Conservation (phyloP, 805 yeast species). For the Wickerhamiella occidentalis region DNA sequence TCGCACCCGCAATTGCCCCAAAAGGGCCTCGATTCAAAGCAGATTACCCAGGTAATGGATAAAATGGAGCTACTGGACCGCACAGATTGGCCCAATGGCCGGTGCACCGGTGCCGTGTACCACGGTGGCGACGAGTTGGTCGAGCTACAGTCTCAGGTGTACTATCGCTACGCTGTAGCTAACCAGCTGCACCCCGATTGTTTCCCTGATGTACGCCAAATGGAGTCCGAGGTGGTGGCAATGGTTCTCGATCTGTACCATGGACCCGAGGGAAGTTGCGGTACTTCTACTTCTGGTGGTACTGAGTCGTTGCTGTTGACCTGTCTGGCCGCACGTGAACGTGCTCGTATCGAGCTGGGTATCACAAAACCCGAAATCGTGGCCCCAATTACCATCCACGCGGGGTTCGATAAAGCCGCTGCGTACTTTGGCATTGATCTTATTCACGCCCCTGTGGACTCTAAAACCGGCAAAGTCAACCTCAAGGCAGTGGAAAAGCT, state of each 20-base stretch:
- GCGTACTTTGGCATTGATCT: slow-evolving; percentile 78
- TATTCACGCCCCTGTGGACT: slow-evolving; percentile 67
- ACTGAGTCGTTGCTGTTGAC: slow-evolving; percentile 84
- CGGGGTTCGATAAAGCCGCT: slow-evolving; percentile 90
- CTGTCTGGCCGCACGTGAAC: slow-evolving; percentile 77
- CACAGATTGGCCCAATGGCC: slow-evolving; percentile 73
- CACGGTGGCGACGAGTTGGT: slow-evolving; percentile 83
- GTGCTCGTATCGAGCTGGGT: slow-evolving; percentile 42
- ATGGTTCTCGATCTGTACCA: slow-evolving; percentile 76
- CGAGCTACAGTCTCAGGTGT: slow-evolving; percentile 64
- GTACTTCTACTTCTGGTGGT: slow-evolving; percentile 87
- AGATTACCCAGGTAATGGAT: slow-evolving; percentile 42
- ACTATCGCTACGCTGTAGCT: slow-evolving; percentile 65
- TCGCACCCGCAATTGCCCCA: slow-evolving; percentile 39
- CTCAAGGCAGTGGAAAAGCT: slow-evolving; percentile 46
- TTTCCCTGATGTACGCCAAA: slow-evolving; percentile 89
- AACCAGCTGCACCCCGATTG: slow-evolving; percentile 96
- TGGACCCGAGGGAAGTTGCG: slow-evolving; percentile 65
- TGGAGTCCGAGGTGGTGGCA: slow-evolving; percentile 90
- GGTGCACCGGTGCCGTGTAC: slow-evolving; percentile 89
- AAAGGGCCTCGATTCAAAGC: slow-evolving; percentile 40
- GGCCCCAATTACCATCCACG: slow-evolving; percentile 84
- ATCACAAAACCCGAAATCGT: slow-evolving; percentile 70
- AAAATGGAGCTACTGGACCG: slow-evolving; percentile 38
- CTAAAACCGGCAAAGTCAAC: slow-evolving; percentile 55